A percentile compares a stretch with the other conserved stretches of the same genome.
These are phyloP conservation scores for Cyberlindnera meyerae DNA, from an alignment of 805 yeast species.

Conservation along the genomic window DNA sequence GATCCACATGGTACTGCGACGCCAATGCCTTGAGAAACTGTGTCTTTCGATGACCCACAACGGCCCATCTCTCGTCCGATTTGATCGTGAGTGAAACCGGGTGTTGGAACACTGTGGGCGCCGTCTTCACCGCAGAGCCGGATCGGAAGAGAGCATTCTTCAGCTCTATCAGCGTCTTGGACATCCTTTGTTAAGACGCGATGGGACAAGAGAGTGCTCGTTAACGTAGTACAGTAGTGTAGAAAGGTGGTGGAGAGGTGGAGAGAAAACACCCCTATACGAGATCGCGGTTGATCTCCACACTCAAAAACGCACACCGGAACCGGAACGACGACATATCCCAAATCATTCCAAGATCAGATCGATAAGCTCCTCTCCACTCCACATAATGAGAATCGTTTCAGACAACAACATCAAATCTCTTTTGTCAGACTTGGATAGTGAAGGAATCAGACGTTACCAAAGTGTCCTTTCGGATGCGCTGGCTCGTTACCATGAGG, in stretches of 20 bases:
- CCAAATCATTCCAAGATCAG: too few relatives aligned
- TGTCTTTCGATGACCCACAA: constrained; percentile 52
- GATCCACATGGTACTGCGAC: constrained; percentile 47
- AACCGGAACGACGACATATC: too few relatives aligned
- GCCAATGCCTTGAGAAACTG: constrained; percentile 53
- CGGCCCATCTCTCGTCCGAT: constrained; percentile 44
- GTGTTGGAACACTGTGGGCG: constrained; percentile 30
- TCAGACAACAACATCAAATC: constrained; percentile 28
- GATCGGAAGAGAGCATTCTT: constrained; percentile 18
- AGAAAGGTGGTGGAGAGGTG: too few relatives aligned
- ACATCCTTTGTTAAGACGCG: constrained; percentile 10
- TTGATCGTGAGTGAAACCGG: constrained; percentile 39
- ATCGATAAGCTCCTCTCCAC: too few relatives aligned
- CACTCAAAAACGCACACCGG: too few relatives aligned
- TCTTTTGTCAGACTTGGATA: constrained; percentile 28
- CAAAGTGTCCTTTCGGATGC: constrained; percentile 36
- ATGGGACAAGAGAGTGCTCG: neutral
- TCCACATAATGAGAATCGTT: constrained; percentile 30
- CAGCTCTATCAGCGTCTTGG: constrained; percentile 13
- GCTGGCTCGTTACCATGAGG: constrained; percentile 35
- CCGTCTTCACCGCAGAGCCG: constrained; percentile 5
- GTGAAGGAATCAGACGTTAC: constrained; percentile 27
- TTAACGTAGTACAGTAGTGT: too few relatives aligned
- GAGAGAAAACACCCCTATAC: too few relatives aligned
- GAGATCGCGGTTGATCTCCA: too few relatives aligned